A percentile compares a stretch with the other conserved stretches of the same genome.
These are phyloP conservation scores for Fusarium succisae DNA, from an alignment of 2,329 filamentous ascomycete species.

Conservation along the genomic window DNA sequence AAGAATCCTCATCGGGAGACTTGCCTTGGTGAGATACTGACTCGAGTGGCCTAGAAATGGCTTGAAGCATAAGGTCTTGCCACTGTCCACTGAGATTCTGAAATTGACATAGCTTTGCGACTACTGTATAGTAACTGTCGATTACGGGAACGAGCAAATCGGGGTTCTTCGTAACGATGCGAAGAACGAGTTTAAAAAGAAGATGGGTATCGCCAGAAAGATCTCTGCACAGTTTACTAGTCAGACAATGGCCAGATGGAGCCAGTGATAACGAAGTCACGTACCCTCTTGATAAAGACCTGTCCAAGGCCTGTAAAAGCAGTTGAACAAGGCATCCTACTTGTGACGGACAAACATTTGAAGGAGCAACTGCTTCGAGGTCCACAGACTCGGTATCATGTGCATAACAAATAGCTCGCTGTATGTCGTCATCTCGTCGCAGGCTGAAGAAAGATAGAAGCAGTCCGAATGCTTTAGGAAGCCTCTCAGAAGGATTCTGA, in stretches of 20 bases:
- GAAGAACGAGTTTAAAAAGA: constrained; percentile 50
- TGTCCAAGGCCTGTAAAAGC: constrained; percentile 49
- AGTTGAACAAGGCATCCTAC: constrained; percentile 49
- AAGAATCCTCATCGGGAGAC: not conserved
- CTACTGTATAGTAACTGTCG: constrained; percentile 52
- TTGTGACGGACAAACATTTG: constrained; percentile 43
- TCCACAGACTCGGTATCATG: constrained; percentile 53
- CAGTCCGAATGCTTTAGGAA: constrained; percentile 56
- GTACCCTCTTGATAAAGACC: constrained; percentile 37
- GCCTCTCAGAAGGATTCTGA: constrained; percentile 48
- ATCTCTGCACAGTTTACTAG: constrained; percentile 13
- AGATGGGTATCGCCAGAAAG: constrained; percentile 38
- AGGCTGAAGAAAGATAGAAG: constrained; percentile 61
- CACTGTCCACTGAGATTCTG: constrained; percentile 29
- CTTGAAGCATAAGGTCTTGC: constrained; percentile 39
- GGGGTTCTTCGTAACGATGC: constrained; percentile 39
- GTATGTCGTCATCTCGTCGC: constrained; percentile 56
- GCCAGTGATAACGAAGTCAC: constrained; percentile 5
- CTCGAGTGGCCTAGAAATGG: constrained; percentile 45
- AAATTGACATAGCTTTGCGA: constrained; percentile 50
- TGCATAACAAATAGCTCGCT: constrained; percentile 57
- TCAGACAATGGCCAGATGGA: constrained; percentile 21
- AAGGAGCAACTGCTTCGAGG: constrained; percentile 49
- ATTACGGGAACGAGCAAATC: constrained; percentile 37
- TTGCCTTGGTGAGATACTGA: constrained; percentile 30